Conservation (phyloP, 2,329 filamentous ascomycete genomes). For the Colletotrichum spaethianum region DNA sequence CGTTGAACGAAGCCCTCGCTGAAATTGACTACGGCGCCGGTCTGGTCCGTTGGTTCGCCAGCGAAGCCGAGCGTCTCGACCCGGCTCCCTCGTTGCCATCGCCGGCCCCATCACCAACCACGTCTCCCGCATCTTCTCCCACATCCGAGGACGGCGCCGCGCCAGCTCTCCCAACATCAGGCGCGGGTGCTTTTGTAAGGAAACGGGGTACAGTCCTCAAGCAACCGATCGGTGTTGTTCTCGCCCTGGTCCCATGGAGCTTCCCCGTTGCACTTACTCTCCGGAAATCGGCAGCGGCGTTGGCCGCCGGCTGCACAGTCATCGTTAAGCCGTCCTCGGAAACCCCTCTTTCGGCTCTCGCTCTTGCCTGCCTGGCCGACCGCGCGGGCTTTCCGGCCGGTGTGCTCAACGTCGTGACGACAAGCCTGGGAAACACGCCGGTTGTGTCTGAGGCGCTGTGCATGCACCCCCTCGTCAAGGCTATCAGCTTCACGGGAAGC, state of each 20-base stretch:
- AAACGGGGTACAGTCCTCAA: slow-evolving; percentile 26
- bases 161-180: background rate
- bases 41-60: slow-evolving; percentile 71
- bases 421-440: slow-evolving; percentile 77
- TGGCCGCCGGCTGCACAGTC: slow-evolving; percentile 83
- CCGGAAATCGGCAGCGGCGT: slow-evolving; percentile 64
- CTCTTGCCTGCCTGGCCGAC: slow-evolving; percentile 71
- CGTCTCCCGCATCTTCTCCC: slow-evolving; percentile 15
- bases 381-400: slow-evolving; percentile 83
- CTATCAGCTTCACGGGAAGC: slow-evolving; percentile 83
- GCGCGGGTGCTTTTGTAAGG: background rate
- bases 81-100: slow-evolving; percentile 53
- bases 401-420: slow-evolving; percentile 81
- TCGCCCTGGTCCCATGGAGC: slow-evolving; percentile 65
- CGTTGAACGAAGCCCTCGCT: slow-evolving; percentile 65
- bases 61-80: slow-evolving; percentile 64
- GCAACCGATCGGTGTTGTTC: slow-evolving; percentile 54
- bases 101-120: background rate
- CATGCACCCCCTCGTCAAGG: slow-evolving; percentile 77
- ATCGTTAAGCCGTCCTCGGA: slow-evolving; percentile 59
- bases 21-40: slow-evolving; percentile 69
- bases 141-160: background rate
- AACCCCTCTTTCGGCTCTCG: slow-evolving; percentile 56
- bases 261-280: slow-evolving; percentile 69
- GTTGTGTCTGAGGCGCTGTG: slow-evolving; percentile 68